Evolutionary conservation across 2,329 filamentous ascomycete genomes (phyloP).

Genomic region (Penicillium expansum): DNA sequence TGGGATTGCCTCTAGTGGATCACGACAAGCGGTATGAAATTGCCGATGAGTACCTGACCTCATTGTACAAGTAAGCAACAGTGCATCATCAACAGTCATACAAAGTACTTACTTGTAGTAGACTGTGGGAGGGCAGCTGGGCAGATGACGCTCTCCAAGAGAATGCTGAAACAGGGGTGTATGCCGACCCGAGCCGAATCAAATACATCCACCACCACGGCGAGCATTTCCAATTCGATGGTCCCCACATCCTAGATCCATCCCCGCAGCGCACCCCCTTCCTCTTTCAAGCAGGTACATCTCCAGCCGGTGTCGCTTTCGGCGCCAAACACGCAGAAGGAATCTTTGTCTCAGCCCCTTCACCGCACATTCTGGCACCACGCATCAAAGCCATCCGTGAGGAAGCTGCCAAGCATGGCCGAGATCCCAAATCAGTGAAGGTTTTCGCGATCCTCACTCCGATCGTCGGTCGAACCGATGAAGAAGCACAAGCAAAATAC

Average conservation of each 20-base stretch:
- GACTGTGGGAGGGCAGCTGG: conserved; percentile 3
- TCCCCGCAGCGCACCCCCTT: conserved; percentile 42
- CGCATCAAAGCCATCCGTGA: not conserved
- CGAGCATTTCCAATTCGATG: conserved; percentile 29
- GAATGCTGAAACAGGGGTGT: conserved; percentile 12
- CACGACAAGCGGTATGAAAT: conserved; percentile 4
- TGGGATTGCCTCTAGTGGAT: conserved; percentile 40
- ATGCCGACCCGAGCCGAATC: conserved; percentile 20
- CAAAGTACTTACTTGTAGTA: not conserved
- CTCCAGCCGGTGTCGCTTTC: not conserved
- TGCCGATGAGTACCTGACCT: conserved; percentile 1
- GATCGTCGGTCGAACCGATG: not conserved
- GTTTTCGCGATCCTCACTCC: not conserved
- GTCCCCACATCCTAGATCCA: conserved; percentile 37
- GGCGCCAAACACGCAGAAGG: conserved; percentile 1
- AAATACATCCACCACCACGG: conserved; percentile 23
- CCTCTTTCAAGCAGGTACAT: conserved; percentile 39
- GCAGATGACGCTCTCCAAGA: conserved; percentile 3
- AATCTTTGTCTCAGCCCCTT: not conserved
- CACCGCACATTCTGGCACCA: conserved; percentile 17
- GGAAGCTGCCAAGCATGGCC: not conserved
- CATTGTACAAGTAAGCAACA: not conserved
- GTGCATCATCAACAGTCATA: too few species aligned
- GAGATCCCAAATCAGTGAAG: not conserved
- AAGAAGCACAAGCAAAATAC: not conserved